A percentile compares a stretch with the other conserved stretches of the same genome.
Evolutionary conservation across 495 filamentous ascomycete genomes (phyloP).

Genomic region (Ascodesmis nigricans): DNA sequence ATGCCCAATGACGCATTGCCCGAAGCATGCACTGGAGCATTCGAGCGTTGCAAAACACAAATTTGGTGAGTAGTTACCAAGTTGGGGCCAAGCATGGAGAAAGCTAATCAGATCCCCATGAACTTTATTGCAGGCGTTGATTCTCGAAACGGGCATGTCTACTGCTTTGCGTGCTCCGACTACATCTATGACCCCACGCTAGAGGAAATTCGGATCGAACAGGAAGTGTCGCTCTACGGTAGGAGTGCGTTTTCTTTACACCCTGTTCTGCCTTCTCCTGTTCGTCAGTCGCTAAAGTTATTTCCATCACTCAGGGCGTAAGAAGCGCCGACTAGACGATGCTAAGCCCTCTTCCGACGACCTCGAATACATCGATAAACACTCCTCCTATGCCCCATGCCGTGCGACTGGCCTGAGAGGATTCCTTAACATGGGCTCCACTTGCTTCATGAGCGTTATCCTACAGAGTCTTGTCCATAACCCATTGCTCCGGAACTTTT

Average conservation of each 20-base stretch:
- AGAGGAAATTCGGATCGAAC: conserved; percentile 42
- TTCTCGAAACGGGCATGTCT: conserved; percentile 50
- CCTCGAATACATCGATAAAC: conserved; percentile 33
- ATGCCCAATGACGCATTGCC: conserved; percentile 36
- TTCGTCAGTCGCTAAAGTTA: not conserved
- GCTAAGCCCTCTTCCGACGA: conserved; percentile 27
- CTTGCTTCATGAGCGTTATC: conserved; percentile 84
- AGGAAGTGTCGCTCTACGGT: conserved; percentile 14
- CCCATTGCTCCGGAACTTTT: conserved; percentile 64
- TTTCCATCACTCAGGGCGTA: conserved; percentile 13
- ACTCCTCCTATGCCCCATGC: conserved; percentile 41
- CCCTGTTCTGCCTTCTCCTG: too few species aligned
- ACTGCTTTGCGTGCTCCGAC: conserved; percentile 65
- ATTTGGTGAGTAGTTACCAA: conserved; percentile 33
- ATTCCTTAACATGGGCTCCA: conserved; percentile 84
- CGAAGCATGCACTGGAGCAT: conserved; percentile 35
- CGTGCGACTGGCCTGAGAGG: conserved; percentile 55
- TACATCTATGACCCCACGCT: conserved; percentile 72
- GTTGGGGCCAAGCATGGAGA: not conserved
- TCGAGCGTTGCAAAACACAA: conserved; percentile 35
- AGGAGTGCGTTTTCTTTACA: conserved; percentile 25
- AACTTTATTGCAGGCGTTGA: conserved; percentile 43
- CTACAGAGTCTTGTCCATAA: conserved; percentile 76
- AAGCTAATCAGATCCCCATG: not conserved
- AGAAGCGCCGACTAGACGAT: conserved; percentile 22